These are phyloP conservation scores for Meira miltonrushii DNA, from an alignment of 1,284 basidiomycete genomes.

Conservation along the genomic window DNA sequence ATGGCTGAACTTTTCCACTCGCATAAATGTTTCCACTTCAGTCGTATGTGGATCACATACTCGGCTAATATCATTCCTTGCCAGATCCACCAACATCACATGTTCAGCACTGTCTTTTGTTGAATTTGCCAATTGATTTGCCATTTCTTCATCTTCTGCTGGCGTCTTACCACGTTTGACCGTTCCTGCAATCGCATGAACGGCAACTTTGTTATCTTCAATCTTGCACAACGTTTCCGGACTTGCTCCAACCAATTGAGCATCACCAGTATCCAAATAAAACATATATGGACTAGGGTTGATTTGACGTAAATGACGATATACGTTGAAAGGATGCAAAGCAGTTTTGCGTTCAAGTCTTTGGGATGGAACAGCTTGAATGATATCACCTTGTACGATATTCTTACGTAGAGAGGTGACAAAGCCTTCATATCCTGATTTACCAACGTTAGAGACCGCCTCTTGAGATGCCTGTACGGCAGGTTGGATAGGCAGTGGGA, in stretches of 20 bases:
- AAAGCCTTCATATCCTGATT: conserved; percentile 83
- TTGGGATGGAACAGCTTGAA: conserved; percentile 96
- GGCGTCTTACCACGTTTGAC: conserved; percentile 76
- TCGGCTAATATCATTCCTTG: conserved; percentile 97
- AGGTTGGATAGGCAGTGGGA: conserved; percentile 60
- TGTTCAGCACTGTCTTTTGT: conserved; percentile 97
- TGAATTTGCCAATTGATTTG: conserved; percentile 69
- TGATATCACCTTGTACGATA: conserved; percentile 93
- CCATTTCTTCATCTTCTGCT: conserved; percentile 78
- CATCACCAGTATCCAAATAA: conserved; percentile 78
- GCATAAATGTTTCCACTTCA: conserved; percentile 92
- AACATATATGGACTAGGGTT: conserved; percentile 99
- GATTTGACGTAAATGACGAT: conserved; percentile 82
- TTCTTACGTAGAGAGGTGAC: conserved; percentile 89
- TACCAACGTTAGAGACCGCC: conserved; percentile 83
- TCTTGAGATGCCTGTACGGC: conserved; percentile 49
- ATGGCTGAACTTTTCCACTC: conserved; percentile 90
- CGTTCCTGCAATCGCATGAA: conserved; percentile 97
- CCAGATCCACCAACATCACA: conserved; percentile 97
- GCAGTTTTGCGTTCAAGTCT: conserved; percentile 75
- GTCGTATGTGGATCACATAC: conserved; percentile 93
- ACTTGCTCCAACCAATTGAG: conserved; percentile 91
- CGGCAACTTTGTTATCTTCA: conserved; percentile 76
- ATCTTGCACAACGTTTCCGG: conserved; percentile 98
- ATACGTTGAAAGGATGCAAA: conserved; percentile 95